Conservation (phyloP, 2,329 filamentous ascomycete species). For the Diaporthe sp. region DNA sequence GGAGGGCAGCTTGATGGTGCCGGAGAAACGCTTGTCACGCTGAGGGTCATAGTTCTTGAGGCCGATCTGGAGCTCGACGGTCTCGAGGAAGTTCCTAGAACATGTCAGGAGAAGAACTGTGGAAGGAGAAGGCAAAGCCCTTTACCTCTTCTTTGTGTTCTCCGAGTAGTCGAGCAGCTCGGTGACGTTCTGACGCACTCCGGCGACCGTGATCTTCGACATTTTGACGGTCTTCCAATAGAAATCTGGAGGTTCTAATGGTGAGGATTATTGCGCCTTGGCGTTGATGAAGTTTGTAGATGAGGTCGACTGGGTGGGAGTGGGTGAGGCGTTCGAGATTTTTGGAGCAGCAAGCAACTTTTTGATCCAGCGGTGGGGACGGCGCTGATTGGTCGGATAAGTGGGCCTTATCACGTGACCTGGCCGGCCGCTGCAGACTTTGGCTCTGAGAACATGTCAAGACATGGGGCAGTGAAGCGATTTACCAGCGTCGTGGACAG, state of each 20-base stretch:
- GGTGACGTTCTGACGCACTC: slow-evolving; percentile 94
- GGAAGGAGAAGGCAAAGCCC: not conserved
- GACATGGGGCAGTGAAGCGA: not conserved
- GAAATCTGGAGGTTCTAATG: slow-evolving; percentile 74
- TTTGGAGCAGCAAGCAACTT: slow-evolving; percentile 6
- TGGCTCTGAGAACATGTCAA: not conserved
- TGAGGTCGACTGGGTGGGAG: slow-evolving; percentile 28
- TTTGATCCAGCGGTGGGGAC: not conserved
- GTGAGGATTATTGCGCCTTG: slow-evolving; percentile 66
- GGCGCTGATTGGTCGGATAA: not conserved
- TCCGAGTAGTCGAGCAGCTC: slow-evolving; percentile 92
- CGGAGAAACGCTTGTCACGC: slow-evolving; percentile 99
- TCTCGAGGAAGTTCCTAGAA: slow-evolving; percentile 81
- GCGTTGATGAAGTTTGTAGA: slow-evolving; percentile 39
- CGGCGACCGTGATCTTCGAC: slow-evolving; percentile 76
- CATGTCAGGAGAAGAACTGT: not conserved
- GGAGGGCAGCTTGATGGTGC: slow-evolving; percentile 94
- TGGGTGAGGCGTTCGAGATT: not conserved
- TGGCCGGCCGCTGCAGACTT: not conserved
- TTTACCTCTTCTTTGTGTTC: slow-evolving; percentile 87
- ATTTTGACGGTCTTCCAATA: slow-evolving; percentile 91
- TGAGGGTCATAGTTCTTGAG: slow-evolving; percentile 91
- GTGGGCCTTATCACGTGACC: not conserved
- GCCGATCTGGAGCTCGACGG: slow-evolving; percentile 64
- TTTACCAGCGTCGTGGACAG: not conserved